phyloP scores from a whole-genome alignment of 1,139 yeast species.

The Zygoascus hellenicus region DNA sequence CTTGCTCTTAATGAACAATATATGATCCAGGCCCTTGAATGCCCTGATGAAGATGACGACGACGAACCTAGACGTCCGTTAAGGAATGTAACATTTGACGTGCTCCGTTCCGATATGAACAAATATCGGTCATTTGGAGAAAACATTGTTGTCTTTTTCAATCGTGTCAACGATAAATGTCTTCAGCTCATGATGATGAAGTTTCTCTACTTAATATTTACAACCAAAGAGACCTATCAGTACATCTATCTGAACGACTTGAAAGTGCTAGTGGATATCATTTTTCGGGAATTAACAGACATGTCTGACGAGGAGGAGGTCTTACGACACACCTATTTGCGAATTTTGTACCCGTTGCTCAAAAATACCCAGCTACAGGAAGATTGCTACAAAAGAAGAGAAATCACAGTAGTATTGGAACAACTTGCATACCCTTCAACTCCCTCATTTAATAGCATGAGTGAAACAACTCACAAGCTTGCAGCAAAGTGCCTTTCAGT shows the following conservation, averaged over 20 bases:
- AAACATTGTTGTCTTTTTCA: slow-evolving; percentile 56
- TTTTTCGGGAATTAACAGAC: slow-evolving; percentile 72
- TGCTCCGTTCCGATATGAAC: slow-evolving; percentile 22
- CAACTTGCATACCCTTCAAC: slow-evolving; percentile 35
- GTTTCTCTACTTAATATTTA: slow-evolving; percentile 66
- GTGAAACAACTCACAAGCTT: slow-evolving; percentile 46
- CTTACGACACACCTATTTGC: slow-evolving; percentile 65
- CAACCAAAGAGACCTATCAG: slow-evolving; percentile 58
- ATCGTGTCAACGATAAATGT: slow-evolving; percentile 68
- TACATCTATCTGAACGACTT: slow-evolving; percentile 78
- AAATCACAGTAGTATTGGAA: slow-evolving; percentile 47
- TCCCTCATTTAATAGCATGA: slow-evolving; percentile 12
- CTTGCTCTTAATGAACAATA: slow-evolving; percentile 79
- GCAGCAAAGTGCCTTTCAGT: slow-evolving; percentile 59
- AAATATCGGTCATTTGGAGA: slow-evolving; percentile 49
- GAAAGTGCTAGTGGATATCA: slow-evolving; percentile 78
- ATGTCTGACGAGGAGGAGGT: slow-evolving; percentile 56
- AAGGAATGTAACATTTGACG: slow-evolving; percentile 31
- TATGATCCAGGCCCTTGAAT: slow-evolving; percentile 52
- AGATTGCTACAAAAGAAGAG: slow-evolving; percentile 53
- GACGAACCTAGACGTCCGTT: slow-evolving; percentile 7
- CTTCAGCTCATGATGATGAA: slow-evolving; percentile 75
- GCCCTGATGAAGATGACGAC: slow-evolving; percentile 17
- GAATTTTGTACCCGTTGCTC: slow-evolving; percentile 69
- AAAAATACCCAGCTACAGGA: slow-evolving; percentile 57